phyloP scores from a whole-genome alignment of 148 eudicot species.

The Salicornia ramosissima region DNA sequence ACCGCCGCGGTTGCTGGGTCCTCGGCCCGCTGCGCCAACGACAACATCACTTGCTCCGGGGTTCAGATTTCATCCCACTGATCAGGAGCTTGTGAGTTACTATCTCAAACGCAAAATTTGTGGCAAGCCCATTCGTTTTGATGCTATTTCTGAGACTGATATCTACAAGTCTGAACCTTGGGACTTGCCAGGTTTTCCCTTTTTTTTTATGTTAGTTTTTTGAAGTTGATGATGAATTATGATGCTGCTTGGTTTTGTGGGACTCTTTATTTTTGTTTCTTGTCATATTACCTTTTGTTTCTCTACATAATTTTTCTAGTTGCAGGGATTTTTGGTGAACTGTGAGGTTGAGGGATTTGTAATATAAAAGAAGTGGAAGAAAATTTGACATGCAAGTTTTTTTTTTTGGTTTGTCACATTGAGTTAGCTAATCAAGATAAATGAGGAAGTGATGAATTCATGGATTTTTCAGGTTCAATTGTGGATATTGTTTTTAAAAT shows the following conservation, averaged over 20 bases:
- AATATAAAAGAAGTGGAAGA: too few species aligned
- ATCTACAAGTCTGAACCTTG: constrained; percentile 85
- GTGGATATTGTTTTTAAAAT: too few species aligned
- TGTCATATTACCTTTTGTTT: too few species aligned
- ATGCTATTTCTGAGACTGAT: constrained; percentile 71
- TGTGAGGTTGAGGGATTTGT: too few species aligned
- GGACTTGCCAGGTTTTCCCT: constrained; percentile 53
- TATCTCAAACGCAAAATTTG: constrained; percentile 64
- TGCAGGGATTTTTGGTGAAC: too few species aligned
- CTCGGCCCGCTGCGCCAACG: constrained; percentile 26
- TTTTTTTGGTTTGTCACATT: too few species aligned
- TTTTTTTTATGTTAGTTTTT: background rate
- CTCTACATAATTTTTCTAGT: too few species aligned
- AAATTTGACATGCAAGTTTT: too few species aligned
- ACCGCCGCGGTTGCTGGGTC: constrained; percentile 13
- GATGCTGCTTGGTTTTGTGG: background rate
- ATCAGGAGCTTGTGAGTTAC: constrained; percentile 71
- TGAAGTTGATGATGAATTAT: background rate
- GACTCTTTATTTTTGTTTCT: too few species aligned
- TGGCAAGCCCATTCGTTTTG: constrained; percentile 59
- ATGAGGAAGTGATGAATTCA: too few species aligned
- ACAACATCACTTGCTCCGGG: constrained; percentile 76
- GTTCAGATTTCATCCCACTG: constrained; percentile 78
- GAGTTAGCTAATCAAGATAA: too few species aligned
- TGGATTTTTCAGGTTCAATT: too few species aligned